Percentiles rank a stretch among this genome's conserved stretches.
Evolutionary conservation across 805 yeast species (phyloP).

Genomic region (Candida railenensis): DNA sequence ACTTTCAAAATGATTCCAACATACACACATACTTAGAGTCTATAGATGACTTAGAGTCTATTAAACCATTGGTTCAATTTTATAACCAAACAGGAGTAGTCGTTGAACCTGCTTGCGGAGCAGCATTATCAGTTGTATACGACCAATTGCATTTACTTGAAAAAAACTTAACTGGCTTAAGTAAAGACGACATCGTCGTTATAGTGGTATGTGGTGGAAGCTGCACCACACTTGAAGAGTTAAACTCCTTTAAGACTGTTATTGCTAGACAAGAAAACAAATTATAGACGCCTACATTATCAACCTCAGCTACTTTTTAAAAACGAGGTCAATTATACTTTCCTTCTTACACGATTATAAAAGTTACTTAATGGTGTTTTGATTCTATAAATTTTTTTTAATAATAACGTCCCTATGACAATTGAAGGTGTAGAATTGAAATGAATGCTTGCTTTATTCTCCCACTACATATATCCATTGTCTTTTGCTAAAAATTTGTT

Average conservation of each 20-base stretch:
- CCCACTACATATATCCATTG: neutral
- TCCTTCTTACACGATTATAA: too few relatives aligned
- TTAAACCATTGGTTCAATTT: slow-evolving; percentile 18
- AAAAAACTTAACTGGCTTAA: slow-evolving; percentile 12
- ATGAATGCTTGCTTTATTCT: too few relatives aligned
- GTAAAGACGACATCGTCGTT: slow-evolving; percentile 23
- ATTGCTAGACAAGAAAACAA: neutral
- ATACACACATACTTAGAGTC: slow-evolving; percentile 35
- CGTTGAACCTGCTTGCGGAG: slow-evolving; percentile 38
- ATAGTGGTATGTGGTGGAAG: slow-evolving; percentile 20
- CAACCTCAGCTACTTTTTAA: too few relatives aligned
- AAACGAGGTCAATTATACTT: too few relatives aligned
- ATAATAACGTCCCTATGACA: too few relatives aligned
- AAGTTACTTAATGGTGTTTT: neutral
- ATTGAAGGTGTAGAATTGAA: too few relatives aligned
- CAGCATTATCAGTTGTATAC: slow-evolving; percentile 17
- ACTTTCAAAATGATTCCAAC: slow-evolving; percentile 26
- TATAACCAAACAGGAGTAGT: slow-evolving; percentile 20
- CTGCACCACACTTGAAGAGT: neutral
- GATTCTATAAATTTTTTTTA: too few relatives aligned
- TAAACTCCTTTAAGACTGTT: neutral
- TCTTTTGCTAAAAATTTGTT: slow-evolving; percentile 17
- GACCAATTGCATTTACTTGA: slow-evolving; percentile 13
- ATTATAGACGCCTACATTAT: slow-evolving; percentile 1
- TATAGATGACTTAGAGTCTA: slow-evolving; percentile 34